Conservation (phyloP, 179 eudicot genomes). For the Corrigiola litoralis region DNA sequence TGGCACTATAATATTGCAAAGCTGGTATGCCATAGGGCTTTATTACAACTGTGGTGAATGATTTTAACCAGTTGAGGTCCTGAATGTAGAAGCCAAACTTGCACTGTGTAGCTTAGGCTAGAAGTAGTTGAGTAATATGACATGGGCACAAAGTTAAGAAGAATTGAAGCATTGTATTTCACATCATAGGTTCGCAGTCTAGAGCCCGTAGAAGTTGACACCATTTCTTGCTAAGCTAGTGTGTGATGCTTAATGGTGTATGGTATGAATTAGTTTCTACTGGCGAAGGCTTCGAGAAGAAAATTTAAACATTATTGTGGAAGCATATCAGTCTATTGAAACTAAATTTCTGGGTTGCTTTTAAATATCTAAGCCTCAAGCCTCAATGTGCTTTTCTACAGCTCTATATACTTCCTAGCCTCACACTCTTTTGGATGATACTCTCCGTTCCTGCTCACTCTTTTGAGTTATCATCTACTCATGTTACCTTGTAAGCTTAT, state of each 20-base stretch:
- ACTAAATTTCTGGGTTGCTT: neutral
- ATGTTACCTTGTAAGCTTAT: neutral
- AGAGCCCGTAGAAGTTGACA: slow-evolving; percentile 2
- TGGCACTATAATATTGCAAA: neutral
- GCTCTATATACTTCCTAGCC: too few relatives aligned
- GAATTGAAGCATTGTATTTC: neutral
- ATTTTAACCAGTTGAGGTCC: neutral
- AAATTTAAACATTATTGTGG: too few relatives aligned
- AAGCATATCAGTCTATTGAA: neutral
- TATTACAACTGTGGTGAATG: neutral
- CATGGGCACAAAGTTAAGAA: neutral
- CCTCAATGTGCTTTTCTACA: too few relatives aligned
- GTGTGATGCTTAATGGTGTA: neutral
- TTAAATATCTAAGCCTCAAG: neutral
- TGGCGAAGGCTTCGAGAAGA: too few relatives aligned
- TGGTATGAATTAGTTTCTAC: neutral
- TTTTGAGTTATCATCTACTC: neutral
- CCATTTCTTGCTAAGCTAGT: neutral
- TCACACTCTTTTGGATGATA: too few relatives aligned
- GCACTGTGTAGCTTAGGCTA: neutral
- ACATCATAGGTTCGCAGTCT: neutral
- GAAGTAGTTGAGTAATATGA: neutral
- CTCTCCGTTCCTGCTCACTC: neutral
- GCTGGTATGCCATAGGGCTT: neutral
- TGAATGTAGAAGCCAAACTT: neutral